Conservation (phyloP, 371 early-diverging fungal genomes). For the Rhizopus sp. region DNA sequence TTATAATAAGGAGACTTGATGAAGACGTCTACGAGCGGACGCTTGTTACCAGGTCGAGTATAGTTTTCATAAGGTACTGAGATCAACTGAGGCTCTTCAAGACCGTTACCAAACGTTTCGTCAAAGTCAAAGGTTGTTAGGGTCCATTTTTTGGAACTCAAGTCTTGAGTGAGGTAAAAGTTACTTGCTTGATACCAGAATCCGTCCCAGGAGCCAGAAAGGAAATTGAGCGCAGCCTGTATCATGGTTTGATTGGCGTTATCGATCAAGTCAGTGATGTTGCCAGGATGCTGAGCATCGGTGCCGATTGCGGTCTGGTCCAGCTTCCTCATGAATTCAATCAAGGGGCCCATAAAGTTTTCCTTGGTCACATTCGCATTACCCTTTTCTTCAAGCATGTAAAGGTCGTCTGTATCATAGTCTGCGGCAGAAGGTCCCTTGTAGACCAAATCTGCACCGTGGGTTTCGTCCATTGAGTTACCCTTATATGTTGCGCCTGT, state of each 20-base stretch:
- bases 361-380: constrained; percentile 20
- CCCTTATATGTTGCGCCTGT: constrained; percentile 42
- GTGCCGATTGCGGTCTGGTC: constrained; percentile 16
- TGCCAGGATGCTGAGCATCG: constrained; percentile 28
- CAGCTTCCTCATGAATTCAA: constrained; percentile 29
- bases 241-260: constrained; percentile 44
- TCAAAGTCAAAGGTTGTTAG: constrained; percentile 57
- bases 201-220: constrained; percentile 56
- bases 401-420: constrained; percentile 33
- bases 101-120: constrained; percentile 52
- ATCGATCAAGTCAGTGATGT: constrained; percentile 35
- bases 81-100: constrained; percentile 28
- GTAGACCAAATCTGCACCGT: constrained; percentile 37
- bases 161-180: constrained; percentile 50
- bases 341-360: constrained; percentile 23
- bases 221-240: constrained; percentile 46
- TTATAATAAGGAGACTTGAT: constrained; percentile 45
- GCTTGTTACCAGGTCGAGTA: constrained; percentile 24
- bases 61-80: constrained; percentile 40
- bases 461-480: constrained; percentile 26
- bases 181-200: constrained; percentile 48
- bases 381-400: constrained; percentile 37
- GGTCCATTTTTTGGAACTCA: constrained; percentile 45
- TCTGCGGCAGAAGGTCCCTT: constrained; percentile 27
- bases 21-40: constrained; percentile 42